Evolutionary conservation across 305 asterid genomes (phyloP), one percentile per base, ranked within the genome.

Genomic region (Fraxinus paxiana): DNA sequence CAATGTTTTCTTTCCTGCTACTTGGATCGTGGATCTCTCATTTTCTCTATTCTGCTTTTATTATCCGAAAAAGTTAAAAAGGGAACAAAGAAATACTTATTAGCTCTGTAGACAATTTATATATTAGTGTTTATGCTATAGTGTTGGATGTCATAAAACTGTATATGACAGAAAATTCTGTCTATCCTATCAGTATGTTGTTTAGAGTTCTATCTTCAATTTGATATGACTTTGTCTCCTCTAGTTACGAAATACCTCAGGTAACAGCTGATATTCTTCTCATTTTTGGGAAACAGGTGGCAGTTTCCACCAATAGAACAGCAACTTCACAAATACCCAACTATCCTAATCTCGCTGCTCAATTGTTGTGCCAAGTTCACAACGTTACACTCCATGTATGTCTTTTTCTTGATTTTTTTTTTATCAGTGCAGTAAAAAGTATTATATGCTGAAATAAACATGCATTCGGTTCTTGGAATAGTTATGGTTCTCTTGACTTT

Each of bases 281-380:
- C 17, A 22, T 76, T 70, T 33, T 22, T 24, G 77, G 81, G 75
- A 34, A 83, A 78, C 92, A 94, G 98, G 95, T 95, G 82, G 97
- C 97, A 28, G 97, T 89, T 78, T 95, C 98, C 46, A 95, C 98
- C 2, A 95, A 95, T 78, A 88, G 97, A 85, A 83, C 95, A 33
- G 92, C 98, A 48, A 91, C 97, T 46, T 87, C 95, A 2, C 98
- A 95, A 75, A 90, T 92, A 24, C 97, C 98, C 0, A 95, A 90
- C 82, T 95, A 95, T 79, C 98, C 98, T 6, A 93, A 90, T 85
- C 97, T 95, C 80, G 90, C 98, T 7, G 85, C 98, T 35, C 97
- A 94, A 80, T 84, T 92, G 78, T 75, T 94, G 90, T 92, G 97
- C 87, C 97, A 92, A 92, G 98, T 94, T 81, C 97, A 94, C 91